Conservation (phyloP, 73 alveolate species). For the Paramecium tetraurelia region DNA sequence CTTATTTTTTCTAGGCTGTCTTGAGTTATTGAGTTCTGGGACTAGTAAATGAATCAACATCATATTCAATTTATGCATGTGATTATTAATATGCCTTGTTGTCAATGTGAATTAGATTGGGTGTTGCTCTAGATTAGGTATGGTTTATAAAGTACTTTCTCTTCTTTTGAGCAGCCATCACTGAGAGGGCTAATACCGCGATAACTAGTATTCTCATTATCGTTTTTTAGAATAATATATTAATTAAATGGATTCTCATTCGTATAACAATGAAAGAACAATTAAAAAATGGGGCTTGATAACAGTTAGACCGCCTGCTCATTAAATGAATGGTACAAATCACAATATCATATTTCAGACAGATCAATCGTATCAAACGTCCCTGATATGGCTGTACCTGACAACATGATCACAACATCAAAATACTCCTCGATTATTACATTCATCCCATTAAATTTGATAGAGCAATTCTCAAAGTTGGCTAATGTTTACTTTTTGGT, state of each 20-base stretch:
- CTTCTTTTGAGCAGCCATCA: neutral
- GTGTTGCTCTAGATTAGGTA: neutral
- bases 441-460: conserved; percentile 81
- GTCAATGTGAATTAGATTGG: neutral
- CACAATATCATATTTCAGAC: neutral
- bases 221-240: neutral
- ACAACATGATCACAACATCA: neutral
- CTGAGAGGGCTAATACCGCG: neutral
- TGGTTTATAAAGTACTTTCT: neutral
- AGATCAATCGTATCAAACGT: conserved; percentile 1
- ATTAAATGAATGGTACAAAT: conserved; percentile 28
- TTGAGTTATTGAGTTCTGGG: neutral
- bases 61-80: neutral
- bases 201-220: neutral
- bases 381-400: conserved; percentile 29
- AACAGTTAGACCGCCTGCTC: conserved; percentile 18
- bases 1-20: neutral
- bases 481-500: conserved; percentile 89
- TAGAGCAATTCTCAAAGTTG: conserved; percentile 82
- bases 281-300: conserved; percentile 5
- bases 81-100: neutral
- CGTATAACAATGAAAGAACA: conserved; percentile 11
- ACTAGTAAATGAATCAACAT: conserved; percentile 22
- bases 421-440: neutral
- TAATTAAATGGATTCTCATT: neutral